Percentiles rank a stretch among this genome's conserved stretches.
These are phyloP conservation scores for Pseudogymnoascus sp. DNA, from an alignment of 2,329 filamentous ascomycete genomes.

Conservation along the genomic window DNA sequence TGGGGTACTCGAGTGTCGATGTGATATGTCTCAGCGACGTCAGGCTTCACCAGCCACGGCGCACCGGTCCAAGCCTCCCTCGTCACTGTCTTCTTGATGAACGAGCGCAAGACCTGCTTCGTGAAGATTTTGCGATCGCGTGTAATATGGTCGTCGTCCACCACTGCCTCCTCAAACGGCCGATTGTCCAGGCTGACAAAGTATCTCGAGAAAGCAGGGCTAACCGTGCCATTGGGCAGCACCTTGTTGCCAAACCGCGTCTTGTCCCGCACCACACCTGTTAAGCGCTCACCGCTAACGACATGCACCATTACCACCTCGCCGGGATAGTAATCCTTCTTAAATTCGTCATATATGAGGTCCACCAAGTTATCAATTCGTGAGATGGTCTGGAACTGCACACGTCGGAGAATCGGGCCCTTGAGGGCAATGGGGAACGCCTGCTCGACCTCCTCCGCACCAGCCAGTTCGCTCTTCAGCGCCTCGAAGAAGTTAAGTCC, in stretches of 20 bases:
- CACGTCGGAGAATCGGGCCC: conserved; percentile 78
- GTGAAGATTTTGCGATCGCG: conserved; percentile 90
- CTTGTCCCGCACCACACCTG: conserved; percentile 77
- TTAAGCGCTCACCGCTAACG: conserved; percentile 58
- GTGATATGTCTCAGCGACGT: conserved; percentile 74
- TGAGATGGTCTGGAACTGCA: conserved; percentile 84
- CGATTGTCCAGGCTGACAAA: conserved; percentile 66
- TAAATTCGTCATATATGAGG: conserved; percentile 68
- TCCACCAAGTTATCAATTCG: conserved; percentile 77
- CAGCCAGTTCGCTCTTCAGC: conserved; percentile 75
- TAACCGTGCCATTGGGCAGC: conserved; percentile 60
- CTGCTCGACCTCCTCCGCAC: conserved; percentile 81
- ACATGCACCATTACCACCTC: conserved; percentile 72
- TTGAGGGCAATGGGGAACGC: conserved; percentile 87
- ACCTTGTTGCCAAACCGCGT: conserved; percentile 60
- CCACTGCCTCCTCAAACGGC: conserved; percentile 63
- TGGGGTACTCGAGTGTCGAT: conserved; percentile 82
- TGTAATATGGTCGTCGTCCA: conserved; percentile 73
- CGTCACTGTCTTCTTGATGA: conserved; percentile 90
- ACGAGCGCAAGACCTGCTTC: conserved; percentile 85
- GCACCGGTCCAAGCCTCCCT: conserved; percentile 93
- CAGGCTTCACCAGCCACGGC: conserved; percentile 87
- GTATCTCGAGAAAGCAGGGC: conserved; percentile 68
- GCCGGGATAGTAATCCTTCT: conserved; percentile 82
- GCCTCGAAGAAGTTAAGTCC: conserved; percentile 89